Evolutionary conservation across 2,329 filamentous ascomycete genomes (phyloP).

Genomic region (Aschersonia sp.): DNA sequence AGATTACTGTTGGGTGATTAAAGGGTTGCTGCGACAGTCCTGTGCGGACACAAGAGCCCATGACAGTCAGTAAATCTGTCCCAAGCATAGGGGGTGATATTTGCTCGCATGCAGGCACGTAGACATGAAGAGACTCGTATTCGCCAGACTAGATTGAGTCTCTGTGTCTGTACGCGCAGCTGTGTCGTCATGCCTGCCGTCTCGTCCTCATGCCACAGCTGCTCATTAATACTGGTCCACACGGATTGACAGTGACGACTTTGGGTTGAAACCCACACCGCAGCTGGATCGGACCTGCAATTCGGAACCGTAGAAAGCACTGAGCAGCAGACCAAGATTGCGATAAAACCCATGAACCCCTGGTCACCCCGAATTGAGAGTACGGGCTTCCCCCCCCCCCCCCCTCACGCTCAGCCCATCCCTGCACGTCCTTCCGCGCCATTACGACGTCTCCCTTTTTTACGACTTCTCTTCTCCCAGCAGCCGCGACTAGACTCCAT

Average conservation of each 20-base stretch:
- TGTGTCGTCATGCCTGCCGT: no score
- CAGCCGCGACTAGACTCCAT: conserved; percentile 1
- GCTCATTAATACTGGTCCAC: not conserved
- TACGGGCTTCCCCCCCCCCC: conserved; percentile 1
- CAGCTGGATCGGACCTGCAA: not conserved
- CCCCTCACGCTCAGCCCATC: conserved; percentile 3
- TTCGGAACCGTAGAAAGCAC: not conserved
- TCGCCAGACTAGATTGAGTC: no score
- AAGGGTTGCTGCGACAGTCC: no score
- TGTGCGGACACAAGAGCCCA: no score
- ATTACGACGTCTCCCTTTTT: conserved; percentile 2
- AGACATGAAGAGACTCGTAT: no score
- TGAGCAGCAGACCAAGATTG: not conserved
- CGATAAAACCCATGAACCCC: not conserved
- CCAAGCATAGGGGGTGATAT: no score
- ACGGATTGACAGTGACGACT: not conserved
- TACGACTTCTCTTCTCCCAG: not conserved
- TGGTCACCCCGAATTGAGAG: conserved; percentile 1
- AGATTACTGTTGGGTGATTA: no score
- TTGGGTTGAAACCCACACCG: not conserved
- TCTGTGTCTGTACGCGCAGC: no score
- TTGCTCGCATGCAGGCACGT: no score
- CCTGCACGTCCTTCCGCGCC: conserved; percentile 3
- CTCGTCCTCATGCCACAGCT: not conserved
- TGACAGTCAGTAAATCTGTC: no score